A percentile compares a stretch with the other conserved stretches of the same genome.
Evolutionary conservation across 345 rosid species (phyloP).

Genomic region (Cardamine chenopodiifolia): DNA sequence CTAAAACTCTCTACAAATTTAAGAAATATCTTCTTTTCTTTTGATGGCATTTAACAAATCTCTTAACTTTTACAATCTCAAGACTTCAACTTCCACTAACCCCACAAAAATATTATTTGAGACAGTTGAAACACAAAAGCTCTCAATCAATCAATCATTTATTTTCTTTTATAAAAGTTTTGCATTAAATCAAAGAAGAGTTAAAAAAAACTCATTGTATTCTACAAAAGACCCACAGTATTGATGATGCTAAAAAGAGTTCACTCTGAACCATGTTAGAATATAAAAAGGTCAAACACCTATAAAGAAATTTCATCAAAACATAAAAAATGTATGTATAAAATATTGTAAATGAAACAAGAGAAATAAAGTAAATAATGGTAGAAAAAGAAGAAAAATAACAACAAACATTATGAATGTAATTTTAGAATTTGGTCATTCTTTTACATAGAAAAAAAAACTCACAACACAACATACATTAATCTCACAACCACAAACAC

Average conservation of each 20-base stretch:
- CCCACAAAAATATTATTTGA: no score
- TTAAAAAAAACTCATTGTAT: no score
- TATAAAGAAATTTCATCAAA: not conserved
- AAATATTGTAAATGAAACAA: not conserved
- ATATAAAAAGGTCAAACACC: not conserved
- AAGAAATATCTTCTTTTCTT: no score
- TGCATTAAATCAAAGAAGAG: no score
- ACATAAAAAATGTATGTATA: not conserved
- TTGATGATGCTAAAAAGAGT: not conserved
- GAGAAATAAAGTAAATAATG: not conserved
- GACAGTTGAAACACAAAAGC: no score
- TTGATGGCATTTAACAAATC: no score
- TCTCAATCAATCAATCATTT: no score
- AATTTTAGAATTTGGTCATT: not conserved
- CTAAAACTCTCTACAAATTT: no score
- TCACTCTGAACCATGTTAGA: not conserved
- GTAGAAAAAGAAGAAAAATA: not conserved
- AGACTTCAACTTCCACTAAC: no score
- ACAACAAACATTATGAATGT: not conserved
- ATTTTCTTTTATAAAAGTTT: no score
- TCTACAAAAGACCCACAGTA: no score
- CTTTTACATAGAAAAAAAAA: slow-evolving; percentile 21
- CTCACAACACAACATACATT: slow-evolving; percentile 25
- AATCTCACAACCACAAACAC: not conserved
- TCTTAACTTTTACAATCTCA: no score